phyloP scores from a whole-genome alignment of 352 stramenopile genomes.

The Thalassiosira exigua region DNA sequence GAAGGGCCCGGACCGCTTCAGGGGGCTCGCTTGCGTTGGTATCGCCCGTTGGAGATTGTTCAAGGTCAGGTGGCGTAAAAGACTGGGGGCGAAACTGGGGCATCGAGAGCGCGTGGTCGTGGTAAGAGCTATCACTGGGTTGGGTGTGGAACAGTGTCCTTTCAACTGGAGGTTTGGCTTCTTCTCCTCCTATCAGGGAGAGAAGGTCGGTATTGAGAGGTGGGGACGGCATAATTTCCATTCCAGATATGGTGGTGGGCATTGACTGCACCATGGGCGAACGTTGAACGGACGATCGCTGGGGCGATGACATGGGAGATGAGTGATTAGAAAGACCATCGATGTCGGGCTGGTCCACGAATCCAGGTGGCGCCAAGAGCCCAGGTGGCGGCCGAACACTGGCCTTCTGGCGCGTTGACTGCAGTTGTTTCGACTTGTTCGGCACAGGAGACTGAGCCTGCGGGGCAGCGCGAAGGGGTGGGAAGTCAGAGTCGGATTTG shows the following conservation, averaged over 20 bases:
- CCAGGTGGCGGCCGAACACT: slow-evolving; percentile 71
- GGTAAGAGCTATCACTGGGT: slow-evolving; percentile 18
- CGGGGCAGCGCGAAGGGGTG: slow-evolving; percentile 29
- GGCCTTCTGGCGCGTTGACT: slow-evolving; percentile 2
- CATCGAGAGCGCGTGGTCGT: slow-evolving; percentile 20
- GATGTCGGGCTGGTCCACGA: slow-evolving; percentile 39
- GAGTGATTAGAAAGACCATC: slow-evolving; percentile 15
- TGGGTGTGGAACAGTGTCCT: slow-evolving; percentile 32
- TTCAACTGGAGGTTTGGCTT: slow-evolving; percentile 5
- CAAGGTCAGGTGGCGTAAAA: slow-evolving; percentile 42
- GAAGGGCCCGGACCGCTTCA: slow-evolving; percentile 40
- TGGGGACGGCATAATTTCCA: slow-evolving; percentile 31
- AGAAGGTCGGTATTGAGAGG: slow-evolving; percentile 41
- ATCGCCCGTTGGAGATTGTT: slow-evolving; percentile 20
- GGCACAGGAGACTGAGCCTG: slow-evolving; percentile 7
- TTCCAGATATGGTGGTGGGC: slow-evolving; percentile 10
- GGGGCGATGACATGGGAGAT: slow-evolving; percentile 22
- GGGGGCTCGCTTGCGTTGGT: slow-evolving; percentile 12
- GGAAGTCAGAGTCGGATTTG: slow-evolving; percentile 32
- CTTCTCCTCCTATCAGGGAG: slow-evolving; percentile 24
- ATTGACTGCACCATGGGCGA: slow-evolving; percentile 20
- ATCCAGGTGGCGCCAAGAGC: slow-evolving; percentile 76
- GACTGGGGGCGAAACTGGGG: slow-evolving; percentile 26
- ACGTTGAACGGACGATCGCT: slow-evolving; percentile 28
- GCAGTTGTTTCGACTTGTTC: slow-evolving; percentile 14